Percentiles rank a stretch among this genome's conserved stretches.
Conservation (phyloP, 257 asterid species). For the Solanum rostratum region DNA sequence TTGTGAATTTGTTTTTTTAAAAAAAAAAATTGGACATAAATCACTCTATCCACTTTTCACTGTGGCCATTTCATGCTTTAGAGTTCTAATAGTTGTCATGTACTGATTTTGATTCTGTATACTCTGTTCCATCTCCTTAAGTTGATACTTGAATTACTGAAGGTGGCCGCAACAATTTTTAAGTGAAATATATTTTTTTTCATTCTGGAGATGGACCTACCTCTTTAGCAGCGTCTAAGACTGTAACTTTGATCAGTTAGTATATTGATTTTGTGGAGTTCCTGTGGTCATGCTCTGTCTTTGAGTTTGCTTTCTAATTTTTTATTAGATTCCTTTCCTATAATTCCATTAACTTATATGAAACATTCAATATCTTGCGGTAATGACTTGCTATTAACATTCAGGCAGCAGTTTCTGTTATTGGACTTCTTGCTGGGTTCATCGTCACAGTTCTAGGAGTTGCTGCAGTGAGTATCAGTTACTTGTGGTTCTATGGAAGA, state of each 20-base stretch:
- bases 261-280: neutral
- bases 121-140: neutral
- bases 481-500: constrained; percentile 82
- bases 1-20: neutral
- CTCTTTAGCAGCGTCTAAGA: neutral
- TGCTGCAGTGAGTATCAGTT: constrained; percentile 28
- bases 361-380: neutral
- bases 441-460: constrained; percentile 38
- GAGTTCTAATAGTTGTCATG: neutral
- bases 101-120: neutral
- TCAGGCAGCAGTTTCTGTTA: constrained; percentile 50
- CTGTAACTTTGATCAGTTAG: neutral
- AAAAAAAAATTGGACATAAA: neutral
- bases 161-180: neutral
- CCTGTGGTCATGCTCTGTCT: neutral
- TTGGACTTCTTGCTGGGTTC: constrained; percentile 61
- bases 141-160: neutral
- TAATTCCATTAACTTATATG: neutral
- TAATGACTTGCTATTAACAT: constrained; percentile 4
- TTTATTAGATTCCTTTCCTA: neutral
- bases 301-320: neutral
- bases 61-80: neutral
- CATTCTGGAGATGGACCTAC: neutral
- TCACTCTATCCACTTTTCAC: neutral
- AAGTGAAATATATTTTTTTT: neutral